Evolutionary conservation across 306 rosid species (phyloP).

Genomic region (Pyrus communis): DNA sequence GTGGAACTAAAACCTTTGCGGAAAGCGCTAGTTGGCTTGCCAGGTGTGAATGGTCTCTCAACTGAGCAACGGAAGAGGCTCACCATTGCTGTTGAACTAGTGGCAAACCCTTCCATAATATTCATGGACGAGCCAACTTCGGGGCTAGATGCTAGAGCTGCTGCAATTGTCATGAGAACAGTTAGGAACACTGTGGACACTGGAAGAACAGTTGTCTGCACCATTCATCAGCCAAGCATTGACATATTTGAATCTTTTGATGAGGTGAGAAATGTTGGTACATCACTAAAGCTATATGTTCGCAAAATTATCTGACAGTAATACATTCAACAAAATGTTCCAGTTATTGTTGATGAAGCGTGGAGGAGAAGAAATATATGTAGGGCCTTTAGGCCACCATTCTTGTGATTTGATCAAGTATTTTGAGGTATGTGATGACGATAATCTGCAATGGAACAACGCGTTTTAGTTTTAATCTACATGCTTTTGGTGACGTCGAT

Average conservation of each 20-base stretch:
- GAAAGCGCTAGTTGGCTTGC: conserved; percentile 42
- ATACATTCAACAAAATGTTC: not conserved
- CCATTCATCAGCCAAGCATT: not conserved
- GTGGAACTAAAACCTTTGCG: conserved; percentile 38
- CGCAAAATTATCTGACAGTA: not conserved
- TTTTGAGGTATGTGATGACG: conserved; percentile 26
- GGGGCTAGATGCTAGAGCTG: conserved; percentile 54
- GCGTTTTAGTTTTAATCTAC: not conserved
- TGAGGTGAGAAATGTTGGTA: conserved; percentile 25
- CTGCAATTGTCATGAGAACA: conserved; percentile 41
- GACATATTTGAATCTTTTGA: conserved; percentile 55
- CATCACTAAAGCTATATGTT: not conserved
- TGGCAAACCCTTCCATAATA: conserved; percentile 50
- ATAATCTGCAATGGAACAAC: not conserved
- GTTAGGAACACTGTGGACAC: no score
- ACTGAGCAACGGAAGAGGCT: conserved; percentile 49
- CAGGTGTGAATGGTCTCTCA: conserved; percentile 45
- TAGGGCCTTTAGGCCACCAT: conserved; percentile 43
- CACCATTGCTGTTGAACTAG: conserved; percentile 53
- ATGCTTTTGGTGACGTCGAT: not conserved
- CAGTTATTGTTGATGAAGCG: conserved; percentile 42
- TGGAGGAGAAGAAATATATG: conserved; percentile 47
- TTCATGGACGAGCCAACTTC: conserved; percentile 64
- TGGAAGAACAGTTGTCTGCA: no score
- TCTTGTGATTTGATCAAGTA: conserved; percentile 32